phyloP scores from a whole-genome alignment of 257 asterid species.

The Scutellaria minor region DNA sequence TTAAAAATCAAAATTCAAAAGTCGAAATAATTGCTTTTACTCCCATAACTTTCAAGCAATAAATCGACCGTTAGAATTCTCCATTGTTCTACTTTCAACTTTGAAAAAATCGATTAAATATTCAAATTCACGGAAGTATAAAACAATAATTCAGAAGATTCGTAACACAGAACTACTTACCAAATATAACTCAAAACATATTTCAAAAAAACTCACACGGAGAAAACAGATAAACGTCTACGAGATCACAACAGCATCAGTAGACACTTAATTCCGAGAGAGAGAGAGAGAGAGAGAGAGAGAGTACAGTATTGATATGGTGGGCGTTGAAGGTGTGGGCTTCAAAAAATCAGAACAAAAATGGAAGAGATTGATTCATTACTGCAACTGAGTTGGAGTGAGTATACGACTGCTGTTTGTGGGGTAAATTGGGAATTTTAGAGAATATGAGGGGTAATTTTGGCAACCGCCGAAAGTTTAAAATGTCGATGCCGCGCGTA shows the following conservation, averaged over 20 bases:
- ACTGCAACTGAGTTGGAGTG: neutral
- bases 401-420: neutral
- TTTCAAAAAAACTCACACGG: slow-evolving; percentile 24
- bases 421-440: slow-evolving; percentile 6
- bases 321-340: slow-evolving; percentile 32
- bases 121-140: slow-evolving; percentile 10
- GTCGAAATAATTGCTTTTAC: slow-evolving; percentile 23
- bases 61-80: slow-evolving; percentile 47
- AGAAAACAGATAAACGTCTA: slow-evolving; percentile 19
- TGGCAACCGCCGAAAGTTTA: slow-evolving; percentile 44
- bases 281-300: neutral
- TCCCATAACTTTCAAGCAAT: slow-evolving; percentile 34
- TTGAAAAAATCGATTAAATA: slow-evolving; percentile 25
- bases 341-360: neutral
- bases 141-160: slow-evolving; percentile 24
- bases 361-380: neutral
- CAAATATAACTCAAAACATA: slow-evolving; percentile 35
- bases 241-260: slow-evolving; percentile 18
- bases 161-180: slow-evolving; percentile 27
- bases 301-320: neutral
- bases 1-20: slow-evolving; percentile 1
- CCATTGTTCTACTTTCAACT: slow-evolving; percentile 22
- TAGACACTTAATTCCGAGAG: neutral
- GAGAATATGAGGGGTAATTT: slow-evolving; percentile 42
- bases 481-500: slow-evolving; percentile 64